Conservation (phyloP, 2,329 filamentous ascomycete species). For the Stromatinia cepivora region DNA sequence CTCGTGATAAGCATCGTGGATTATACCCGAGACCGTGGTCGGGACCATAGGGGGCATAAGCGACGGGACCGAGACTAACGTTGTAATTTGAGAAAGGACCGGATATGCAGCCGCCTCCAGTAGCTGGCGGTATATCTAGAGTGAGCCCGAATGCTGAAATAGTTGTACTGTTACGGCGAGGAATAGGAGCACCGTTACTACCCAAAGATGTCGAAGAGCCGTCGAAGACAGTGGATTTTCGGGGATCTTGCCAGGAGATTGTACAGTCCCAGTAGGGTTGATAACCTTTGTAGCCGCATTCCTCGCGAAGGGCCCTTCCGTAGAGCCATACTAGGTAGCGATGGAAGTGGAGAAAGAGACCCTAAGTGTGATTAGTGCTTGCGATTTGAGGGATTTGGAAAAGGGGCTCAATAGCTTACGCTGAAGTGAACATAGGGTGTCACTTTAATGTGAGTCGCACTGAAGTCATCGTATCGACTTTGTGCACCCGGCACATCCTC, state of each 20-base stretch:
- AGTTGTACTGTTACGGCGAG: constrained; percentile 37
- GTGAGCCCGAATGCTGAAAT: constrained; percentile 30
- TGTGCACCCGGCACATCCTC: constrained; percentile 36
- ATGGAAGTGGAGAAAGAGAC: constrained; percentile 37
- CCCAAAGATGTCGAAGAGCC: constrained; percentile 53
- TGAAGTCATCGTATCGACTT: constrained; percentile 43
- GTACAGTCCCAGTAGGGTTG: constrained; percentile 39
- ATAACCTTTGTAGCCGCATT: constrained; percentile 48
- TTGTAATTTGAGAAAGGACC: constrained; percentile 12
- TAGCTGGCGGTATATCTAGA: constrained; percentile 47
- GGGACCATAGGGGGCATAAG: background rate
- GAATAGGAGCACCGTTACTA: constrained; percentile 47
- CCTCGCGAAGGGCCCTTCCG: constrained; percentile 46
- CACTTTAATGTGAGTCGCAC: constrained; percentile 43
- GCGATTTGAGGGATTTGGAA: too few relatives aligned
- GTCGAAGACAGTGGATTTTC: constrained; percentile 55
- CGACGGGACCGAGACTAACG: constrained; percentile 17
- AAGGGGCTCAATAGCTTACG: constrained; percentile 20
- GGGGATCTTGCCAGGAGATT: constrained; percentile 41
- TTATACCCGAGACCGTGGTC: constrained; percentile 13
- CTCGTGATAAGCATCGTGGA: constrained; percentile 16
- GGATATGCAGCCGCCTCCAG: constrained; percentile 53
- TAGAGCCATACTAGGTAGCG: constrained; percentile 47
- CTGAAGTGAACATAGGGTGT: constrained; percentile 38
- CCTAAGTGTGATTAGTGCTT: background rate